Base-by-base conservation (phyloP, 2,329 filamentous ascomycete genomes). In the Zasmidium cellare region DNA sequence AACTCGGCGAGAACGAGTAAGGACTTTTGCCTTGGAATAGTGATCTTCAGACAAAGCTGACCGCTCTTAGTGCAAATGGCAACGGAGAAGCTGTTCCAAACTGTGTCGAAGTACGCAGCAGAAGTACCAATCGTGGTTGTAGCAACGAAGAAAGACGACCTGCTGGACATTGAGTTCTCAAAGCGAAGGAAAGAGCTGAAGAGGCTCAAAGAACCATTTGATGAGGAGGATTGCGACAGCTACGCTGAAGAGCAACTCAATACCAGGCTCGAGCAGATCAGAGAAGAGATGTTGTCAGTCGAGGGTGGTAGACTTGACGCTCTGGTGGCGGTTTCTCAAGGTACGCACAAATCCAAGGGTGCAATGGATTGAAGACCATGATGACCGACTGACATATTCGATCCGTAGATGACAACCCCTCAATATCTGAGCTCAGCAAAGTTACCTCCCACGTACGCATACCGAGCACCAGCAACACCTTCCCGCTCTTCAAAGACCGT, bases 141-240 rank as follows among this genome's bases (percentile, higher is more conserved):
- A 19, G 70, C 69, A 3, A 73, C 71, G 1, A 73, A 74, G 57
- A 72, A 71, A 52, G 71, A 74, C 53, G 70, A 72, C 25, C 64
- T 72, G 52, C 51, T 70, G 19, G 70, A 67, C n/a, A 64, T 67
- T 6, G 55, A 63, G 24, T 65, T 63, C 28, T 55, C 58, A 7
- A 52, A 57, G 11, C 55, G 50, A 18, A 57, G 60, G 9, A 65
- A 64, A 51, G 57, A 58, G 53, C 35, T 65, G 12, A 65, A 65
- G 53, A 62, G 59, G 25, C 54, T 56, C 14, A 59, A 60, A 7
- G 46, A 57, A 44, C 28, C 50, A 12, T 62, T 65, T 19, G 64
- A 66, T 23, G 64, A 66, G 53, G 64, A 66, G 20, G 57, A 56
- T 5, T 66, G 63, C 54, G 62, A 66, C 9, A 18, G 55, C 23